phyloP scores from a whole-genome alignment of 2,329 filamentous ascomycete genomes.

The Aspergillus sp. region DNA sequence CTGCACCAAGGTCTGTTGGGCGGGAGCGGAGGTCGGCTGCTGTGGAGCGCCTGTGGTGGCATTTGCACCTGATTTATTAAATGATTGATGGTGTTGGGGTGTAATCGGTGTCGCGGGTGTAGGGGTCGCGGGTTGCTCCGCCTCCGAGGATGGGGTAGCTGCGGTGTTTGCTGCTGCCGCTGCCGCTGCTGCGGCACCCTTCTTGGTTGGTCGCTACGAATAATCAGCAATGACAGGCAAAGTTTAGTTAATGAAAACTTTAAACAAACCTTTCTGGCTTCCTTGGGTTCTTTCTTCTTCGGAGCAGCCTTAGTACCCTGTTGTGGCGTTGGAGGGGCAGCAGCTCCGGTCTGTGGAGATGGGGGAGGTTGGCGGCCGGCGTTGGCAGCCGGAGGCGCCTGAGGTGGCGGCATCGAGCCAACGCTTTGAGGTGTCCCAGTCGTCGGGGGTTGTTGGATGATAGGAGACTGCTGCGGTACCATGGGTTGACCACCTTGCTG shows the following conservation, averaged over 20 bases:
- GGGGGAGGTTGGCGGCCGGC: slow-evolving; percentile 42
- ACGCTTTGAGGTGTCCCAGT: slow-evolving; percentile 60
- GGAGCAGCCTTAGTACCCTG: slow-evolving; percentile 58
- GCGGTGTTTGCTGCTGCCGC: slow-evolving; percentile 39
- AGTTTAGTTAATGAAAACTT: neutral
- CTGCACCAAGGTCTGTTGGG: slow-evolving; percentile 36
- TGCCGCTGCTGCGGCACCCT: slow-evolving; percentile 29
- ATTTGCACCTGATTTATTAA: slow-evolving; percentile 41
- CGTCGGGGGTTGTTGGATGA: slow-evolving; percentile 47
- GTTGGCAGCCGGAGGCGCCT: slow-evolving; percentile 42
- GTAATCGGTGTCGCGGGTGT: slow-evolving; percentile 52
- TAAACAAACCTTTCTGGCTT: slow-evolving; percentile 49
- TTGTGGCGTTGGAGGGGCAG: slow-evolving; percentile 62
- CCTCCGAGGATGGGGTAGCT: slow-evolving; percentile 46
- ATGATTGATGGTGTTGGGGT: slow-evolving; percentile 47
- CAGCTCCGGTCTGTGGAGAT: slow-evolving; percentile 45
- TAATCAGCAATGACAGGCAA: slow-evolving; percentile 19
- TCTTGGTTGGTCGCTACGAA: slow-evolving; percentile 44
- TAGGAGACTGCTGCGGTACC: slow-evolving; percentile 48
- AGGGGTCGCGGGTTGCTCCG: slow-evolving; percentile 48
- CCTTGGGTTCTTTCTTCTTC: slow-evolving; percentile 60
- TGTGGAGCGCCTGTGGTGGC: slow-evolving; percentile 32
- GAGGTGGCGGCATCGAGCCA: slow-evolving; percentile 52
- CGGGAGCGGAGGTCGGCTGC: slow-evolving; percentile 37
- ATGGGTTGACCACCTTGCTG: slow-evolving; percentile 45